Percentiles rank a stretch among this genome's conserved stretches.
phyloP scores from a whole-genome alignment of 345 rosid genomes.

The Diplotaxis tenuifolia region DNA sequence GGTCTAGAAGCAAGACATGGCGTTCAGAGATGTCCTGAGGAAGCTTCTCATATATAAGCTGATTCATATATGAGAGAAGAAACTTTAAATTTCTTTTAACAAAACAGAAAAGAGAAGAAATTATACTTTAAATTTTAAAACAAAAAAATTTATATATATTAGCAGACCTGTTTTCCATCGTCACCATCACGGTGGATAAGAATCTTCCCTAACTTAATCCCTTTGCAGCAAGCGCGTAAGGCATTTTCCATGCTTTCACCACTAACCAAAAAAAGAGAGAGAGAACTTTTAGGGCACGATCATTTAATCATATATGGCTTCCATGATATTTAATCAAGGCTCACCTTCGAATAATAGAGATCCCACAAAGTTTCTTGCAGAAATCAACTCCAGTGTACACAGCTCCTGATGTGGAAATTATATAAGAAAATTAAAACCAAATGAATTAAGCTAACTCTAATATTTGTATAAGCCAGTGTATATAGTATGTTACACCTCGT shows the following conservation, averaged over 20 bases:
- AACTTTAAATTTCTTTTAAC: not conserved
- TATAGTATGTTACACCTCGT: not conserved
- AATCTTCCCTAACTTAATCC: slow-evolving; percentile 96
- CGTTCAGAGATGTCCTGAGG: slow-evolving; percentile 94
- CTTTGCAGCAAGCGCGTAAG: slow-evolving; percentile 94
- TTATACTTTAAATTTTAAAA: not conserved
- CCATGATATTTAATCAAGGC: too few relatives aligned
- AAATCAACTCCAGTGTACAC: slow-evolving; percentile 91
- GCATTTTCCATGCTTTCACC: slow-evolving; percentile 99
- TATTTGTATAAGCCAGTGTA: not conserved
- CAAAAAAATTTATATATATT: not conserved
- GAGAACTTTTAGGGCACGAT: slow-evolving; percentile 12
- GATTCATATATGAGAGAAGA: slow-evolving; percentile 4
- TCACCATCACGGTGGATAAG: slow-evolving; percentile 95
- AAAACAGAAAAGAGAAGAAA: not conserved
- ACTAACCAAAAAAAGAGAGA: slow-evolving; percentile 46
- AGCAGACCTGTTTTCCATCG: slow-evolving; percentile 81
- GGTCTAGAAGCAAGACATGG: slow-evolving; percentile 96
- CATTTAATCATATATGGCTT: not conserved
- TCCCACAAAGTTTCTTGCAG: slow-evolving; percentile 97
- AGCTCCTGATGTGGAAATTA: slow-evolving; percentile 52
- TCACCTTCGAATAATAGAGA: slow-evolving; percentile 95
- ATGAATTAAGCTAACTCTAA: not conserved
- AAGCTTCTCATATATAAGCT: slow-evolving; percentile 98
- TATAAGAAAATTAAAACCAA: not conserved